phyloP scores from a whole-genome alignment of 305 asterid genomes.

The Stenogyne calaminthoides region DNA sequence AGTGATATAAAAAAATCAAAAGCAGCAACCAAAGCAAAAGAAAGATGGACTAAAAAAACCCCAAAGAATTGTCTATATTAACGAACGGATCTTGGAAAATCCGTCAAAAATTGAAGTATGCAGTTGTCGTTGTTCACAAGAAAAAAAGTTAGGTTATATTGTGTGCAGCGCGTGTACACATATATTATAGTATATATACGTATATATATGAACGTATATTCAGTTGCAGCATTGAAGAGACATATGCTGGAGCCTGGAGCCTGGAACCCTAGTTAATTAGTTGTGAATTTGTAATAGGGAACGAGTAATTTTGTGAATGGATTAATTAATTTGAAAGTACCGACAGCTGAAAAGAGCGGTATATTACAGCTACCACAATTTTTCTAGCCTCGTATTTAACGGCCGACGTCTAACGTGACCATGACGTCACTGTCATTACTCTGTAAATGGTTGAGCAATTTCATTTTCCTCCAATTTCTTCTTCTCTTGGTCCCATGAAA shows the following conservation, averaged over 20 bases:
- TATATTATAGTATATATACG: no score
- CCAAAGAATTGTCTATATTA: background rate
- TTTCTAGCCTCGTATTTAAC: slow-evolving; percentile 38
- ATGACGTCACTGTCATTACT: slow-evolving; percentile 31
- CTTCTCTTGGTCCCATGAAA: no score
- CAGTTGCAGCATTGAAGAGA: background rate
- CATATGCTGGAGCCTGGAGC: no score
- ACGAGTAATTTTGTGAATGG: background rate
- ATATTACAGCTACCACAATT: background rate
- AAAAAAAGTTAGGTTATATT: background rate
- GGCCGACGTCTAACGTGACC: slow-evolving; percentile 33
- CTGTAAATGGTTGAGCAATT: slow-evolving; percentile 6
- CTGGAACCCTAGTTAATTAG: slow-evolving; percentile 39
- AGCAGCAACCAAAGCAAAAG: background rate
- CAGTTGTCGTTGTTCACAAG: slow-evolving; percentile 35
- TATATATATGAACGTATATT: slow-evolving; percentile 19
- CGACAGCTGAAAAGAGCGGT: slow-evolving; percentile 46
- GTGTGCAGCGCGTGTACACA: slow-evolving; percentile 2
- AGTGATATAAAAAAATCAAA: slow-evolving; percentile 3
- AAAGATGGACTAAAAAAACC: background rate
- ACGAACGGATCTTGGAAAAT: slow-evolving; percentile 37
- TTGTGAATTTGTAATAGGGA: background rate
- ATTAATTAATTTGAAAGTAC: slow-evolving; percentile 41
- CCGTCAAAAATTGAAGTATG: slow-evolving; percentile 40
- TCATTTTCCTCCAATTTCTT: background rate